Evolutionary conservation across 305 asterid genomes (phyloP).

Genomic region (Euphrasia arctica): DNA sequence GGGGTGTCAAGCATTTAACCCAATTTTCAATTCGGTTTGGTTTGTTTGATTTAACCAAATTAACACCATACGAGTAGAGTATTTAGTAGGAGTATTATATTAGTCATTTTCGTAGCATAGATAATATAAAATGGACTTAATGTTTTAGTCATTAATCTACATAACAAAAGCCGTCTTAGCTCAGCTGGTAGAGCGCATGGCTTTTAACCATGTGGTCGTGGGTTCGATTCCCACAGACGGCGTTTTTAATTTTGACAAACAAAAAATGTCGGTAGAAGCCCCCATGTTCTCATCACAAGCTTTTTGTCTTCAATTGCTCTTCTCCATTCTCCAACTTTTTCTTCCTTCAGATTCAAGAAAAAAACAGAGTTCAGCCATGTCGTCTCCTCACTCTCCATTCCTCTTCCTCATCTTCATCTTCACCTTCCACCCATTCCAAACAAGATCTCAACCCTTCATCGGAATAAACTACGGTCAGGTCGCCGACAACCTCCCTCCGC

Average conservation of each 20-base stretch:
- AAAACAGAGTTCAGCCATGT: constrained; percentile 29
- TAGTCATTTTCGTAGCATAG: too few species aligned
- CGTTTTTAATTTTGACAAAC: neutral
- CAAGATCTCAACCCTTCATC: constrained; percentile 57
- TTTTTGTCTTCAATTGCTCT: neutral
- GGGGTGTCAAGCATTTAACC: too few species aligned
- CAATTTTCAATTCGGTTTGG: too few species aligned
- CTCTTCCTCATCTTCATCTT: constrained; percentile 31
- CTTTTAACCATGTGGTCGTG: constrained; percentile 85
- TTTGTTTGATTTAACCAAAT: too few species aligned
- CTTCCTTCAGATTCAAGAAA: neutral
- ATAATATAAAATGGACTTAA: too few species aligned
- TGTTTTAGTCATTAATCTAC: too few species aligned
- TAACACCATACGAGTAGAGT: too few species aligned
- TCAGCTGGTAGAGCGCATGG: constrained; percentile 57
- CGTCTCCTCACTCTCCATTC: constrained; percentile 16
- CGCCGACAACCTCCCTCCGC: constrained; percentile 74
- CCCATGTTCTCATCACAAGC: neutral
- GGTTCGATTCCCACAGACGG: constrained; percentile 72
- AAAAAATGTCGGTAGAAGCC: neutral
- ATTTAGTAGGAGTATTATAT: too few species aligned
- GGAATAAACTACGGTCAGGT: constrained; percentile 79
- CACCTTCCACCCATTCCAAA: constrained; percentile 22
- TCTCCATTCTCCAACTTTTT: neutral
- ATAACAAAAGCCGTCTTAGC: constrained; percentile 19